A percentile compares a stretch with the other conserved stretches of the same genome.
Conservation (phyloP, 108 stramenopile species). For the Nitzschia sp. region DNA sequence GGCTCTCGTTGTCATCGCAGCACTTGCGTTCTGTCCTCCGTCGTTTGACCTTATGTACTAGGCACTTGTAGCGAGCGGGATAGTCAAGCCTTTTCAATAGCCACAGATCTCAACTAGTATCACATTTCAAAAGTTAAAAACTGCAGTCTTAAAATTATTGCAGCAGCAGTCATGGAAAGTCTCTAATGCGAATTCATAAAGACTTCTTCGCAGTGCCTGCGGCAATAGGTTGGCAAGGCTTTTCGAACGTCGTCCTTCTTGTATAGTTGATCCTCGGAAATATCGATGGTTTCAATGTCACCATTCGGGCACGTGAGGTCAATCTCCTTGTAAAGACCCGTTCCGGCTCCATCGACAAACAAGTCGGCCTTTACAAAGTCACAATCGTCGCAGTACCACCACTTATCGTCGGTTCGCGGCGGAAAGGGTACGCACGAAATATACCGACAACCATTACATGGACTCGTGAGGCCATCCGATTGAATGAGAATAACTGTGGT, state of each 20-base stretch:
- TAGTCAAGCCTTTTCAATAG: too few species aligned
- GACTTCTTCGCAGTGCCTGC: slow-evolving; percentile 43
- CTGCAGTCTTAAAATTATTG: too few species aligned
- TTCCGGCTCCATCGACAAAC: slow-evolving; percentile 7
- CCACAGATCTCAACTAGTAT: too few species aligned
- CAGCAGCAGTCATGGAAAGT: too few species aligned
- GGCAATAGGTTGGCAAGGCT: slow-evolving; percentile 57
- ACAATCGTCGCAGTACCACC: slow-evolving; percentile 94
- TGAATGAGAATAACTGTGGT: slow-evolving; percentile 67
- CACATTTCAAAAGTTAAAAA: too few species aligned
- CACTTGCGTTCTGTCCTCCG: too few species aligned
- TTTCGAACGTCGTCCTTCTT: slow-evolving; percentile 56
- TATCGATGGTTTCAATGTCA: slow-evolving; percentile 50
- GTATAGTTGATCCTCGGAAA: slow-evolving; percentile 49
- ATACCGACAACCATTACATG: slow-evolving; percentile 75
- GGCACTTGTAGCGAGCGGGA: too few species aligned
- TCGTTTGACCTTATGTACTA: too few species aligned
- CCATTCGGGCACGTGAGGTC: slow-evolving; percentile 61
- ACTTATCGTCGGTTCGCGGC: slow-evolving; percentile 65
- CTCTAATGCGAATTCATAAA: slow-evolving; percentile 5
- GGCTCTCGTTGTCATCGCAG: too few species aligned
- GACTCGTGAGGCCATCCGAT: slow-evolving; percentile 58
- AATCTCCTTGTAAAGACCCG: slow-evolving; percentile 26
- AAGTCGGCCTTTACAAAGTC: slow-evolving; percentile 49
- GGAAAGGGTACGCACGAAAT: slow-evolving; percentile 88